phyloP scores from a whole-genome alignment of 345 rosid species.

The Luvunga scandens region DNA sequence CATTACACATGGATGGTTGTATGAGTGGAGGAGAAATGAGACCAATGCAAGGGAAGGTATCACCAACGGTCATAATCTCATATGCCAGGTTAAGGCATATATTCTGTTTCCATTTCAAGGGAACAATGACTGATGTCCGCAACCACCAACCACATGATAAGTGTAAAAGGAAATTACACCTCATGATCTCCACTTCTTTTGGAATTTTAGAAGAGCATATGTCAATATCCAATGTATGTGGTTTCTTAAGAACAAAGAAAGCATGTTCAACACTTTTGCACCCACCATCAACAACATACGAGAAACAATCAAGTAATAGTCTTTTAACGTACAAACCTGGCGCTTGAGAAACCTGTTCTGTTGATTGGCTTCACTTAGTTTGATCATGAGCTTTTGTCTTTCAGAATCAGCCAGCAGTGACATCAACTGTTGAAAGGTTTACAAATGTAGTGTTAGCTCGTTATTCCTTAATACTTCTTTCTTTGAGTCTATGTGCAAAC shows the following conservation, averaged over 20 bases:
- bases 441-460: not conserved
- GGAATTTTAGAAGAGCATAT: not conserved
- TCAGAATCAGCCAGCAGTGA: conserved; percentile 64
- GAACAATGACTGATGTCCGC: not conserved
- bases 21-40: not conserved
- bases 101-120: not conserved
- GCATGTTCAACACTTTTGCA: not conserved
- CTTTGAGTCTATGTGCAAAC: not conserved
- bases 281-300: not conserved
- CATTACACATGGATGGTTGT: not conserved
- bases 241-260: not conserved
- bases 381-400: conserved; percentile 63
- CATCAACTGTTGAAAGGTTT: conserved; percentile 45
- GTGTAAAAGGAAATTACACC: not conserved
- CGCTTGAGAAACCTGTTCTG: conserved; percentile 81
- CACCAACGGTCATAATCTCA: not conserved
- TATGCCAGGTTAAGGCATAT: not conserved
- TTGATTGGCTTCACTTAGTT: conserved; percentile 94
- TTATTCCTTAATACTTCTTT: not conserved
- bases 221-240: not conserved
- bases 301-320: not conserved
- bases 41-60: not conserved
- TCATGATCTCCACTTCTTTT: not conserved
- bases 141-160: not conserved
- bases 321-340: conserved; percentile 45